Evolutionary conservation across 2,329 filamentous ascomycete species (phyloP), one percentile per base, ranked within the genome.

Genomic region (Aspergillus aculeatinus): DNA sequence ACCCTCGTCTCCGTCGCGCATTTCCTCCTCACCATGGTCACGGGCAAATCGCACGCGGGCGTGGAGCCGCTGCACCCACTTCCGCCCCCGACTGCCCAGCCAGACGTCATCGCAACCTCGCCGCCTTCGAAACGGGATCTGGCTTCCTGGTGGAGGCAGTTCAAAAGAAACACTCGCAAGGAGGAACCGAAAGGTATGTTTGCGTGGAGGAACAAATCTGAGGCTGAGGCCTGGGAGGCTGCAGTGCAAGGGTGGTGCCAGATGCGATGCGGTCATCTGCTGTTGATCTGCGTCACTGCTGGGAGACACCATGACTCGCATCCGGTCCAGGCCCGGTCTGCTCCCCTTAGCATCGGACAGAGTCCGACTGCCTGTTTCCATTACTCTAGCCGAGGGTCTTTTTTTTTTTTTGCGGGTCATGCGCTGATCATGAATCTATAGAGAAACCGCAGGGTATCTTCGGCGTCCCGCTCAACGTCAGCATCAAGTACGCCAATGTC

Each of bases 401-500:
- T 21, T 33, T 33, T 33, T 33, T 33, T 19, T 14, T 7, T 25
- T 23, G 4, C 50, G n/a, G 19, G 55, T 12, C 14, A 48, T 23
- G 27, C 57, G 29, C 59, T 63, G 25, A 59, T 54, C 23, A 33
- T 25, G 49, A 23, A 29, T 5, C 16, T 39, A 31, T 48, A 70
- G 70, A 72, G 58, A 61, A 74, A 57, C 80, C 84, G 4, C 86
- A 87, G 61, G 92, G 93, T 66, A 98, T 99, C 64, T 99, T 99
- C 74, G 95, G 95, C 56, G 88, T 99, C 35, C 92, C 95, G 44
- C 84, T 99, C 60, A 91, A 92, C 69, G 88, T 93, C 72, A 98
- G 94, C 79, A 98, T 99, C 75, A 90, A 90, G 61, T 98, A 99
- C 76, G 95, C 95, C 60, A 99, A 98, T 73, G 95, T 99, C 62